These are phyloP conservation scores for Hypoxylon sp. DNA, from an alignment of 2,329 filamentous ascomycete species.

Conservation along the genomic window DNA sequence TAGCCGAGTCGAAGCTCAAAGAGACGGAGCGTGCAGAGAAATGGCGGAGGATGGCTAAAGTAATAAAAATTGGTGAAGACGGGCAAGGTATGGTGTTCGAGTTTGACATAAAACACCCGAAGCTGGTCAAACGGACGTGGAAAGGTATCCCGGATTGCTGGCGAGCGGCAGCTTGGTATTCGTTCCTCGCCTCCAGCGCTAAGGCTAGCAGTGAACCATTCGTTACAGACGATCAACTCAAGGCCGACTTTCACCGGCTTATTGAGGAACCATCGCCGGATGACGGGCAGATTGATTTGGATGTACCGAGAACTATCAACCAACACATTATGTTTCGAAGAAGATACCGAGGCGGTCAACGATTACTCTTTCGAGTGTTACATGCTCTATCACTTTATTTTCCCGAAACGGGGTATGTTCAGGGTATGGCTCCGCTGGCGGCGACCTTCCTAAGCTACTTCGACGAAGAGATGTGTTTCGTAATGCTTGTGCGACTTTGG, in stretches of 20 bases:
- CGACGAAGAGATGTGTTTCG: slow-evolving; percentile 92
- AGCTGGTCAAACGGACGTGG: slow-evolving; percentile 93
- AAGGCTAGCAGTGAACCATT: slow-evolving; percentile 71
- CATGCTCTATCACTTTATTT: slow-evolving; percentile 94
- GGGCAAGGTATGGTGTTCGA: slow-evolving; percentile 76
- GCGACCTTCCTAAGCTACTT: slow-evolving; percentile 97
- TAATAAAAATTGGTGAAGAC: slow-evolving; percentile 65
- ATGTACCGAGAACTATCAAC: slow-evolving; percentile 94
- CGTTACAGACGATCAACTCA: slow-evolving; percentile 78
- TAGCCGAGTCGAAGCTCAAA: slow-evolving; percentile 72
- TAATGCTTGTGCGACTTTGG: slow-evolving; percentile 98
- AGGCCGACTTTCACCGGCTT: slow-evolving; percentile 79
- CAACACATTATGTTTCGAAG: slow-evolving; percentile 97
- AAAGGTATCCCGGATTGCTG: slow-evolving; percentile 98
- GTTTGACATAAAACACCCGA: slow-evolving; percentile 86
- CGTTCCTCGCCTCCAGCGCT: slow-evolving; percentile 86
- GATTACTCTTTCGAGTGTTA: slow-evolving; percentile 90
- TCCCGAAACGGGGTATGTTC: slow-evolving; percentile 92
- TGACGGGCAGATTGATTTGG: slow-evolving; percentile 96
- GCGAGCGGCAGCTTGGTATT: slow-evolving; percentile 94
- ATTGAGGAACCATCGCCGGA: slow-evolving; percentile 84
- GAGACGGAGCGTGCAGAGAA: slow-evolving; percentile 76
- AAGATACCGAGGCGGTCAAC: slow-evolving; percentile 91
- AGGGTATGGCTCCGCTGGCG: slow-evolving; percentile 95
- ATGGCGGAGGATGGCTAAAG: slow-evolving; percentile 76